Evolutionary conservation across 1,139 yeast genomes (phyloP), one percentile per base, ranked within the genome.

Genomic region (Protomyces gravidus): DNA sequence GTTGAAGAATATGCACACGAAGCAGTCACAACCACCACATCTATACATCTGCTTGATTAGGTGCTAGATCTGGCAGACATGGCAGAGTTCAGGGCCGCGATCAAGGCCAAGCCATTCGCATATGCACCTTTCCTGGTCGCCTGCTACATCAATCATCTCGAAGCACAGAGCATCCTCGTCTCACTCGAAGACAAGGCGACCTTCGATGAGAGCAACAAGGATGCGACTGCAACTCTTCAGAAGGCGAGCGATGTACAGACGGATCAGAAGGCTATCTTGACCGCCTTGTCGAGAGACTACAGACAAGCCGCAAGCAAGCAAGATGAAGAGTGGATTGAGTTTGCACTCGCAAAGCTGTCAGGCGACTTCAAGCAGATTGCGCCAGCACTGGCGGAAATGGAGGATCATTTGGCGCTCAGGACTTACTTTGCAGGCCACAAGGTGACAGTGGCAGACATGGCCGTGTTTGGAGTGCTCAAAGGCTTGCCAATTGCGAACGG

Each of bases 401-500:
- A 92, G 68, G 75, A 84, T 56, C 92, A 85, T 72, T 80, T 92
- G 72, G 88, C 88, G 78, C 83, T 87, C 77, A 83, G 96, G 71
- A 81, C 96, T 3, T 89, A 80, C 70, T 72, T 89, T 61, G 78
- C 81, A 64, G 95, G 95, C 19, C 79, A 83, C 73, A 68, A 77
- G 27, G 76, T 81, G 63, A 76, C 94, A 11, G 74, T 83, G 60
- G 94, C 95, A 59, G 98, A 92, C 73, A 77, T 89, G 63, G 88
- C 94, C 15, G 79, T 86, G 30, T 92, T 97, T 97, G 97, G 97
- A 73, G 87, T 85, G 48, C 79, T 92, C 68, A 83, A 97, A 75
- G 87, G 95, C 65, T 90, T 92, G 72, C 89, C 95, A 59, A 84
- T 92, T 71, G 89, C 89, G 78, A 96, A 92, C 30, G 87, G 96